phyloP scores from a whole-genome alignment of 352 stramenopile species.

The Globisporangium megalacanthum region DNA sequence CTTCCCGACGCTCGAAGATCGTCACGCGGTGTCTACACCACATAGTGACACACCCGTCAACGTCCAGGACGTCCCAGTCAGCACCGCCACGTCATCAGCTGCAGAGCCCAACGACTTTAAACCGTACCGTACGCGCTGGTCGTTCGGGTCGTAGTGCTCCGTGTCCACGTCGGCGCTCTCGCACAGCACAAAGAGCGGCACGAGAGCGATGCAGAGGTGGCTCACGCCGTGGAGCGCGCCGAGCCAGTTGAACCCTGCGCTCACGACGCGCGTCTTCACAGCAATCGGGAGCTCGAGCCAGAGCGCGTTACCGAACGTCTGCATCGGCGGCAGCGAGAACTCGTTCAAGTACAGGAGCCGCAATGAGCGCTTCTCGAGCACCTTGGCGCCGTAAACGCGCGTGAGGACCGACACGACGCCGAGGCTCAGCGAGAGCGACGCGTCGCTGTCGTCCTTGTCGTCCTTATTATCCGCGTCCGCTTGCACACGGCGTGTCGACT shows the following conservation, averaged over 20 bases:
- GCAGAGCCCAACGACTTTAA: background rate
- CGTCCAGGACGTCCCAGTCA: no score
- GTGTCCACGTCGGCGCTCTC: slow-evolving; percentile 78
- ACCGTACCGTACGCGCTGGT: slow-evolving; percentile 48
- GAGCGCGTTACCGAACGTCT: slow-evolving; percentile 91
- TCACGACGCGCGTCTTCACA: slow-evolving; percentile 39
- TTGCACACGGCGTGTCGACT: slow-evolving; percentile 11
- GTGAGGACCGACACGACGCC: slow-evolving; percentile 77
- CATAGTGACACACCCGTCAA: no score
- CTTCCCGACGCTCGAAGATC: slow-evolving; percentile 86
- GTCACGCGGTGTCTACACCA: slow-evolving; percentile 45
- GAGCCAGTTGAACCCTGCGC: slow-evolving; percentile 25
- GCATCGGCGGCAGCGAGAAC: slow-evolving; percentile 94
- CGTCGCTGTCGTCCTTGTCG: slow-evolving; percentile 4
- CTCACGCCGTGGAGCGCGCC: slow-evolving; percentile 76
- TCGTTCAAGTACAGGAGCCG: slow-evolving; percentile 79
- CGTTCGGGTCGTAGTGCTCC: slow-evolving; percentile 76
- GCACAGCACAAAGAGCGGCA: slow-evolving; percentile 92
- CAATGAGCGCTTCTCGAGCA: slow-evolving; percentile 81
- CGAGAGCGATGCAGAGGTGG: slow-evolving; percentile 89
- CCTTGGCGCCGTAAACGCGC: slow-evolving; percentile 78
- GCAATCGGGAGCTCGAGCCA: slow-evolving; percentile 91
- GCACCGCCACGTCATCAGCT: no score
- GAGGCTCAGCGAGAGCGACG: slow-evolving; percentile 30
- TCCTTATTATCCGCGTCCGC: background rate